phyloP scores from a whole-genome alignment of 2,329 filamentous ascomycete genomes.

The Botrytis aclada region DNA sequence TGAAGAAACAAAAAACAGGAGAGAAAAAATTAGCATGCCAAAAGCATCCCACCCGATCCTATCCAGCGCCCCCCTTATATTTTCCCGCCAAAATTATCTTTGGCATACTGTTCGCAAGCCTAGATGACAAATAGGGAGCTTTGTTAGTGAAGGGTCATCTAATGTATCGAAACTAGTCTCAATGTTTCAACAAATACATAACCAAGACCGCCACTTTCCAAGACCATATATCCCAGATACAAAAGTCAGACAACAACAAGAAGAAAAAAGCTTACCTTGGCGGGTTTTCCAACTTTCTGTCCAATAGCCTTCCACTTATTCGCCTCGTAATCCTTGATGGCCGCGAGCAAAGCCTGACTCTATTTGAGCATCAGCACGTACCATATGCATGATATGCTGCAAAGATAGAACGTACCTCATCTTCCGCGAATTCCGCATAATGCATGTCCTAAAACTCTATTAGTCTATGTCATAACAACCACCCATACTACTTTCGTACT shows the following conservation, averaged over 20 bases:
- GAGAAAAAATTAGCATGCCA: background rate
- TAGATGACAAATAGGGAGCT: conserved; percentile 36
- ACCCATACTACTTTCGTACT: background rate
- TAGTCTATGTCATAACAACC: background rate
- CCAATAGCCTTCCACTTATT: conserved; percentile 99
- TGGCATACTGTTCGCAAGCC: conserved; percentile 91
- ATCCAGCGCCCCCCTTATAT: conserved; percentile 23
- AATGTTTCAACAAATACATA: background rate
- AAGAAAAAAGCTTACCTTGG: conserved; percentile 62
- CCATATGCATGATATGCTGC: conserved; percentile 10
- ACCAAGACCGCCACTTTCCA: background rate
- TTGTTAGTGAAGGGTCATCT: background rate
- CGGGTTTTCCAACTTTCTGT: conserved; percentile 94
- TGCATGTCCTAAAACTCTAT: conserved; percentile 78
- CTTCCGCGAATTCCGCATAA: conserved; percentile 96
- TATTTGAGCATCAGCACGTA: conserved; percentile 35
- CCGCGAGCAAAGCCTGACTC: conserved; percentile 68
- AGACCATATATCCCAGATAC: background rate
- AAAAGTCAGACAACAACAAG: background rate
- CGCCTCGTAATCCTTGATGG: conserved; percentile 97
- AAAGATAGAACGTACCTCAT: conserved; percentile 64
- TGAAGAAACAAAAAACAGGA: background rate
- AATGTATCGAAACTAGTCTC: background rate
- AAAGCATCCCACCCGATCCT: background rate
- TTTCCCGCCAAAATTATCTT: conserved; percentile 70